phyloP scores from a whole-genome alignment of 257 asterid genomes.

The Ocimum tenuiflorum region DNA sequence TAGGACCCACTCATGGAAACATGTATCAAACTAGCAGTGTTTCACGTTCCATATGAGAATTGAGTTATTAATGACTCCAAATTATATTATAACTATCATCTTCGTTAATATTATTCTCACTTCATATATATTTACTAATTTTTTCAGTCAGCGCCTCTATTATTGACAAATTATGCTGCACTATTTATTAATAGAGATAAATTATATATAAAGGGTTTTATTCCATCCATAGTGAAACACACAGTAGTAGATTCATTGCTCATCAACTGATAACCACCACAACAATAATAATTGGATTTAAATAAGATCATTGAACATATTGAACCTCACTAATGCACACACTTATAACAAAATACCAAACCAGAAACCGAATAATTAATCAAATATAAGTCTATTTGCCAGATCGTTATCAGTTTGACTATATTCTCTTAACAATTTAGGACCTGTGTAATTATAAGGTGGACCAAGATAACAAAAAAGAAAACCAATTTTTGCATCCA shows the following conservation, averaged over 20 bases:
- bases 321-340: background rate
- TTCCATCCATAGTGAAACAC: too few species aligned
- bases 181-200: too few species aligned
- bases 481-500: background rate
- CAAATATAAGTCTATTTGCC: slow-evolving; percentile 2
- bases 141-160: too few species aligned
- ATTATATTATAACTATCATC: too few species aligned
- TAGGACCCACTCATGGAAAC: slow-evolving; percentile 29
- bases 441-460: background rate
- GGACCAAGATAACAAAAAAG: background rate
- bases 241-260: too few species aligned
- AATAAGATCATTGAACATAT: background rate
- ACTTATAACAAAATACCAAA: background rate
- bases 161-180: too few species aligned
- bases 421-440: background rate
- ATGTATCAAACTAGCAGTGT: slow-evolving; percentile 24
- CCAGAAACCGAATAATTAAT: background rate
- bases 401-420: slow-evolving; percentile 16
- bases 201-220: too few species aligned
- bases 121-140: too few species aligned
- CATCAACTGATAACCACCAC: too few species aligned
- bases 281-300: too few species aligned
- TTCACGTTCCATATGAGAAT: slow-evolving; percentile 1
- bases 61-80: too few species aligned
- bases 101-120: too few species aligned